These are phyloP conservation scores for Pseudogymnoascus sp. DNA, from an alignment of 2,329 filamentous ascomycete genomes.

Conservation along the genomic window DNA sequence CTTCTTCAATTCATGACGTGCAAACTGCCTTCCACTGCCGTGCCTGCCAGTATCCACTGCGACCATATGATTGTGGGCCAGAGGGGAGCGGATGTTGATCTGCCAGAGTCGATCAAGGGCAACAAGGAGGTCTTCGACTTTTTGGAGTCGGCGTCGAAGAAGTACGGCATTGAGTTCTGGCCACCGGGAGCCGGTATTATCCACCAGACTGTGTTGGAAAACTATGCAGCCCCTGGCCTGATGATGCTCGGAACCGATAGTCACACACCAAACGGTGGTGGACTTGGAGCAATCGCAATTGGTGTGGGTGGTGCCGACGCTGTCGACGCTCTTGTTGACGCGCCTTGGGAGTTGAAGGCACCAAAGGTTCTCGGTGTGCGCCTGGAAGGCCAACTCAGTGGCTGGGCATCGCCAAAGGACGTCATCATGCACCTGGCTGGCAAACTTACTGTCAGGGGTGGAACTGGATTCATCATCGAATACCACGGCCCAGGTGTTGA, in stretches of 20 bases:
- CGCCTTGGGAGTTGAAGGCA: constrained; percentile 95
- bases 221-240: constrained; percentile 91
- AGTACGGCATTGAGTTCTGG: constrained; percentile 94
- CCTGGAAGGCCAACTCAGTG: constrained; percentile 73
- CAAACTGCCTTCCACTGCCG: constrained; percentile 77
- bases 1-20: constrained; percentile 98
- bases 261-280: constrained; percentile 95
- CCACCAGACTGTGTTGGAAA: constrained; percentile 95
- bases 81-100: constrained; percentile 77
- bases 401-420: constrained; percentile 93
- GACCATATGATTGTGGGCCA: constrained; percentile 98
- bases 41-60: constrained; percentile 96
- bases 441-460: constrained; percentile 82
- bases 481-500: constrained; percentile 88
- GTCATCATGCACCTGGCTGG: constrained; percentile 87
- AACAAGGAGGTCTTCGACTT: constrained; percentile 99
- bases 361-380: constrained; percentile 83
- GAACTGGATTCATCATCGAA: constrained; percentile 91
- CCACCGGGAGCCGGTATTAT: constrained; percentile 91
- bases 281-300: constrained; percentile 87
- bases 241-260: constrained; percentile 99
- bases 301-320: constrained; percentile 96
- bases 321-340: constrained; percentile 91
- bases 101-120: constrained; percentile 75
- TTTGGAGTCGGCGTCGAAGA: constrained; percentile 82